Evolutionary conservation across 495 filamentous ascomycete species (phyloP).

Genomic region (Choiromyces venosus): DNA sequence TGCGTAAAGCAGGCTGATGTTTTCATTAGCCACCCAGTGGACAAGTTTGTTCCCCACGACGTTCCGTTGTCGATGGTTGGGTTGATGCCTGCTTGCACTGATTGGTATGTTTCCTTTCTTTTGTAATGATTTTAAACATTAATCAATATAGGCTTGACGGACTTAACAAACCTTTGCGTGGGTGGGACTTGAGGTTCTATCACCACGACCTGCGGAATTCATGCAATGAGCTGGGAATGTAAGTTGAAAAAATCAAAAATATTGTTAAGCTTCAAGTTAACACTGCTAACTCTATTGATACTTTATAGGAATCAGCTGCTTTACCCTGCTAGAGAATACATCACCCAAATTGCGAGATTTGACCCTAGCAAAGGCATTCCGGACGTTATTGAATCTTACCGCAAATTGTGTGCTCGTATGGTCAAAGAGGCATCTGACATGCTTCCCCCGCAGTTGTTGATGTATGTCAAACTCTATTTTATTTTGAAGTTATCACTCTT

Average conservation of each 20-base stretch:
- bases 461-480: constrained; percentile 43
- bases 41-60: constrained; percentile 64
- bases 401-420: constrained; percentile 62
- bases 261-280: background rate
- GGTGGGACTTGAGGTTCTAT: constrained; percentile 72
- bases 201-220: constrained; percentile 64
- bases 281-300: constrained; percentile 12
- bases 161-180: constrained; percentile 69
- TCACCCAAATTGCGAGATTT: constrained; percentile 78
- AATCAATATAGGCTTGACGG: constrained; percentile 63
- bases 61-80: constrained; percentile 64
- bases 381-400: constrained; percentile 72
- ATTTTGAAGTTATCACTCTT: background rate
- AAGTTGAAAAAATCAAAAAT: constrained; percentile 31
- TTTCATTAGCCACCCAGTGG: constrained; percentile 81
- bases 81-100: constrained; percentile 78
- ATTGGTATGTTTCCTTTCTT: constrained; percentile 54
- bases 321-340: constrained; percentile 69
- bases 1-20: constrained; percentile 66
- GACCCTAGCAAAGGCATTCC: constrained; percentile 83
- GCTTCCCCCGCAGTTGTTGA: constrained; percentile 65
- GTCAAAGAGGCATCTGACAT: constrained; percentile 45
- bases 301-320: constrained; percentile 55
- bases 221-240: constrained; percentile 57
- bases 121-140: background rate